Evolutionary conservation across 2,329 filamentous ascomycete genomes (phyloP), one percentile per base, ranked within the genome.

Genomic region (Penicillium concentricum): DNA sequence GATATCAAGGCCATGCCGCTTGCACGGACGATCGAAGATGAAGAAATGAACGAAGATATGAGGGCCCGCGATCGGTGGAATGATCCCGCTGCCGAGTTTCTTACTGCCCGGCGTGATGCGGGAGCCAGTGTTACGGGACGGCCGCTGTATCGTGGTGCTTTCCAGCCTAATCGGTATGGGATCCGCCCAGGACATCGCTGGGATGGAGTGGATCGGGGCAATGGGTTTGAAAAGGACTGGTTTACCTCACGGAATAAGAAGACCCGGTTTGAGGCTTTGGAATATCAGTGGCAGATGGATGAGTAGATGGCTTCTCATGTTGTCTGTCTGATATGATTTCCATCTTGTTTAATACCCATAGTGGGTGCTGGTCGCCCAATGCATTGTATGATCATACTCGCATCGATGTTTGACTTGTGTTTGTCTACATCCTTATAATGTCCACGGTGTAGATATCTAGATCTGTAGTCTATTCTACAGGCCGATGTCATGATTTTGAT

Each of bases 241-340:
- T 97, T 97, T 77, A 91, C 89, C 72, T 90, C 92, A 2, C 80
- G 92, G 63, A 97, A 97, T 73, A 81, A 86, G 64, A 84, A 84
- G 64, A 86, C 87, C 67, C 86, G 92, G 71, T 86, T 89, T 66
- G 89, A 90, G 74, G 88, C 88, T 32, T 74, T 97, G 69, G 87
- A 93, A 67, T 97, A 97, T 74, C 86, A 89, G 32, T 99, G 93
- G 94, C 91, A 97, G 80, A 94, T 95, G 88, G 94, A 97, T 77
- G 90, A 92, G 74, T 94, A 82, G 49, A 56, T 52, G 47, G 24
- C 41, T 37, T 48, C 16, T 48, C 24, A 18, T 20, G 34, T 44
- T 32, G 22, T 43, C 30, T 43, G 22, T 49, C 48, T 32, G 8
- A 16, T 28, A n/a, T 22, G 34, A 9, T 41, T 42, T 28, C 35